These are phyloP conservation scores for Rosa rugosa DNA, from an alignment of 306 rosid species.

Conservation along the genomic window DNA sequence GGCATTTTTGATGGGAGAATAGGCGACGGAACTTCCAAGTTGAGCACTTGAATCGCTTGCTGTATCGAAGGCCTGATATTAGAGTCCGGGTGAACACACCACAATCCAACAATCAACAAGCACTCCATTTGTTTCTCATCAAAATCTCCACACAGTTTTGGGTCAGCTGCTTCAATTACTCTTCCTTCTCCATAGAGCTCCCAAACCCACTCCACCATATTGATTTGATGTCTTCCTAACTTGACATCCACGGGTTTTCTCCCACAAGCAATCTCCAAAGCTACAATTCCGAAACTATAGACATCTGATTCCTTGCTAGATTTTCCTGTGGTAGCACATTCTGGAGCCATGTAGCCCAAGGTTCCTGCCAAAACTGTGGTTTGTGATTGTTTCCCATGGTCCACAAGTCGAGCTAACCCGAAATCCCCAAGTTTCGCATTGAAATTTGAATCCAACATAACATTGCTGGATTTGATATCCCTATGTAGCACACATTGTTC, in stretches of 20 bases:
- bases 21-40: background rate
- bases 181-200: conserved; percentile 29
- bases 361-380: too few relatives aligned
- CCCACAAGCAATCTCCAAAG: conserved; percentile 6
- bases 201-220: conserved; percentile 37
- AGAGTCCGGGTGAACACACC: background rate
- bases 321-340: too few relatives aligned
- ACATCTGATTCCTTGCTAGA: too few relatives aligned
- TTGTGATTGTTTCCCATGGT: too few relatives aligned
- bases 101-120: background rate
- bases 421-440: too few relatives aligned
- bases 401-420: too few relatives aligned
- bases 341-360: too few relatives aligned
- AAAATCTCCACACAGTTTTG: conserved; percentile 19
- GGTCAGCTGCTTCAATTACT: conserved; percentile 24
- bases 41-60: background rate
- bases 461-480: conserved; percentile 41
- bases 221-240: conserved; percentile 6
- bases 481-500: conserved; percentile 38
- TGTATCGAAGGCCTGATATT: background rate
- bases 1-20: background rate
- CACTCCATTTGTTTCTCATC: conserved; percentile 12
- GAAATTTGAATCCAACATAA: background rate
- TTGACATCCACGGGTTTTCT: conserved; percentile 8
- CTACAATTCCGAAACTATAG: too few relatives aligned